Evolutionary conservation across 768 basidiomycete species (phyloP), one percentile per base, ranked within the genome.

Genomic region (Lactarius sanguifluus): DNA sequence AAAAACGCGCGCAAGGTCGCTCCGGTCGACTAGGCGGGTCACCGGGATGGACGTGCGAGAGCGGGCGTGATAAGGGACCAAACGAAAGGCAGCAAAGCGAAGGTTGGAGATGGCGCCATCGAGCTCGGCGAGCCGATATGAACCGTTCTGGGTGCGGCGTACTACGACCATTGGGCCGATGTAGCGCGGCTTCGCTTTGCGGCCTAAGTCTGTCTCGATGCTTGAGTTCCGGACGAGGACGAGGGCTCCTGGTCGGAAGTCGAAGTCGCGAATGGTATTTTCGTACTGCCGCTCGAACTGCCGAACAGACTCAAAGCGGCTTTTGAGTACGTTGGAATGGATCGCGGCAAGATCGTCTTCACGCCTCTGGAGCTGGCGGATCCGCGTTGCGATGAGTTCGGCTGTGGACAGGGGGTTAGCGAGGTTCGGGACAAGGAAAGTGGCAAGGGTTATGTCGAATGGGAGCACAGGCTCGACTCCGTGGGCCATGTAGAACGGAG

Each of bases 191-290:
- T 72, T 71, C 6, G 59, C 63, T 36, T 75, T 76, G 10, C 61
- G 28, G 56, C 72, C 69, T 0, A 73, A 47, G 18, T 68, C 61
- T 18, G 67, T 67, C 34, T 74, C 69, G 30, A 74, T 66, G 13
- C 58, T 54, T 12, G 70, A 73, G 61, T 76, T 76, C 1, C 71
- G 59, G 0, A 76, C 64, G 0, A 76, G 68, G n/a, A n/a, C n/a
- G n/a, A n/a, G n/a, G n/a, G n/a, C n/a, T n/a, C n/a, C n/a, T n/a
- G n/a, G n/a, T n/a, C n/a, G n/a, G n/a, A n/a, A n/a, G n/a, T n/a
- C n/a, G n/a, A n/a, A 0, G 59, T 74, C 67, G 4, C 41, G 64
- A 41, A 75, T 73, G 0, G 69, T 63, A 2, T 34, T 58, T 16
- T 47, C 43, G 38, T 61, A 66, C 18, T 30, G 28, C 1, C 20